A percentile compares a stretch with the other conserved stretches of the same genome.
phyloP scores from a whole-genome alignment of 140 eudicot genomes.

The Oenanthe javanica region DNA sequence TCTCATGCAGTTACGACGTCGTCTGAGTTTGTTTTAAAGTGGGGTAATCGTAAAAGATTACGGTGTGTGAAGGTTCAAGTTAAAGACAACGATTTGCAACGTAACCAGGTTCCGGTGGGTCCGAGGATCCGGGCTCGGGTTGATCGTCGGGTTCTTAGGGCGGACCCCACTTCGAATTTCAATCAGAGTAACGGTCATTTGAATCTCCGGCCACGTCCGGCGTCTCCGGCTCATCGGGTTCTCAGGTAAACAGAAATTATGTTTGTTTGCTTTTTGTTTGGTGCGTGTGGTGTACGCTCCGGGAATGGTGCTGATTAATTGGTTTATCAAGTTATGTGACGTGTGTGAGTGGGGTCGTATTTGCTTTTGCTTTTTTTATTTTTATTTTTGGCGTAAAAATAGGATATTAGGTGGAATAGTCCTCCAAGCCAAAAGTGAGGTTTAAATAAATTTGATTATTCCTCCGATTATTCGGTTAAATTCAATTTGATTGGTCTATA shows the following conservation, averaged over 20 bases:
- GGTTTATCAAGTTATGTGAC: constrained; percentile 6
- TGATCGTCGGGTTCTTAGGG: constrained; percentile 54
- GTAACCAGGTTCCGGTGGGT: constrained; percentile 15
- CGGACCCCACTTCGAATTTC: constrained; percentile 24
- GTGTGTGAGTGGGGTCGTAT: constrained; percentile 1
- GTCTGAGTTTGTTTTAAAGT: constrained; percentile 70
- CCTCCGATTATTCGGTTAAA: too few species aligned
- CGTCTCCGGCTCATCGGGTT: constrained; percentile 73
- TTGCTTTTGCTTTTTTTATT: background rate
- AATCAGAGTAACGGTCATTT: constrained; percentile 28
- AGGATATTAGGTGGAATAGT: too few species aligned
- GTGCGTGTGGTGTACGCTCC: constrained; percentile 14
- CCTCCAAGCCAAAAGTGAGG: too few species aligned
- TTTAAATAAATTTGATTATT: too few species aligned
- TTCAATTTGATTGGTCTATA: too few species aligned
- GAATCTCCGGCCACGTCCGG: constrained; percentile 72
- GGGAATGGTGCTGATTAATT: background rate
- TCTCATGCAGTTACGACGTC: constrained; percentile 47
- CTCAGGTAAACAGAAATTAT: constrained; percentile 43
- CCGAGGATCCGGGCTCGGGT: constrained; percentile 40
- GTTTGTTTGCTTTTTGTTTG: background rate
- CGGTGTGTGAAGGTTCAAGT: constrained; percentile 76
- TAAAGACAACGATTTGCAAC: constrained; percentile 22
- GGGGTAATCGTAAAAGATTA: constrained; percentile 76
- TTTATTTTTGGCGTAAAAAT: too few species aligned